Percentiles rank a stretch among this genome's conserved stretches.
Evolutionary conservation across 2,329 filamentous ascomycete species (phyloP).

Genomic region (Fusarium circinatum): DNA sequence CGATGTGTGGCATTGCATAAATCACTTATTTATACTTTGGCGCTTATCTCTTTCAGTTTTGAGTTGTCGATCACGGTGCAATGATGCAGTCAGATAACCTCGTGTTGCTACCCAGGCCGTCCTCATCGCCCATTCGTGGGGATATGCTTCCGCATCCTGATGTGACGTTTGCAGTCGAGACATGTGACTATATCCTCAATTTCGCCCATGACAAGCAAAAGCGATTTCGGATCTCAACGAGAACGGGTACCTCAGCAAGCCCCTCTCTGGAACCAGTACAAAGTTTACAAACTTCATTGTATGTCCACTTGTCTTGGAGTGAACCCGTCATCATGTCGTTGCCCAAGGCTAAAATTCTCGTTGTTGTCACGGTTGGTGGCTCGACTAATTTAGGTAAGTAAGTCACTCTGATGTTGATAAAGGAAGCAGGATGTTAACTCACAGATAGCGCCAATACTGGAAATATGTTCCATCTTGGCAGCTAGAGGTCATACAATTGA

Average conservation of each 20-base stretch:
- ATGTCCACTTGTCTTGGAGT: too few species aligned
- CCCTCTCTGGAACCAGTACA: background rate
- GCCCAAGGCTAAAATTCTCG: background rate
- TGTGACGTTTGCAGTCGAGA: background rate
- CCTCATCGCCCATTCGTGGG: background rate
- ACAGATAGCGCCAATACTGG: background rate
- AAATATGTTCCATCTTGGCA: background rate
- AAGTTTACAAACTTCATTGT: background rate
- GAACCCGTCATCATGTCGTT: background rate
- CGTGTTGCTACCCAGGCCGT: background rate
- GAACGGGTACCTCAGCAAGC: background rate
- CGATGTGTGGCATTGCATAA: background rate
- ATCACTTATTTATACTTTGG: background rate
- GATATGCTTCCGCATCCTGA: background rate
- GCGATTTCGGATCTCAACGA: too few species aligned
- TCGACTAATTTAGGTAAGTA: background rate
- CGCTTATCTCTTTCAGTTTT: background rate
- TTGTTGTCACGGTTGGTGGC: background rate
- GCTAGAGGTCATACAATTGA: constrained; percentile 5
- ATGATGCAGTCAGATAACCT: background rate
- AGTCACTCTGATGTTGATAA: background rate
- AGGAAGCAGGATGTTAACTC: background rate
- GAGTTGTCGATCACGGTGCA: background rate
- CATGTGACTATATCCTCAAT: background rate
- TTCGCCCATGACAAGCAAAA: background rate